Conservation (phyloP, 192 early-diverging fungal genomes). For the Gamsiella multidivaricata region DNA sequence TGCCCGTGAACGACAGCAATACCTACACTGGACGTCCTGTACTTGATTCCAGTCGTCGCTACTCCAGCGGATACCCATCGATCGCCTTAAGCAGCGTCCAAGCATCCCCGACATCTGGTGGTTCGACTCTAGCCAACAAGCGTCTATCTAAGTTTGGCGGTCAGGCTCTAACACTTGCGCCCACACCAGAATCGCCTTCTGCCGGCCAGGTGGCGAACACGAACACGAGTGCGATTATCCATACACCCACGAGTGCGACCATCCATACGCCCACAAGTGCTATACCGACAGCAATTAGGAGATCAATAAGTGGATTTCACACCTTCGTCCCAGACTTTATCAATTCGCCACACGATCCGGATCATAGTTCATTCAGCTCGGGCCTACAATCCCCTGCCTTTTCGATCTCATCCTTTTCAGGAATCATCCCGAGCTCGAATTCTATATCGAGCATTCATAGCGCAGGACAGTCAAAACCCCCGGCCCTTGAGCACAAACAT, state of each 20-base stretch:
- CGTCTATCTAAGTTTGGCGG: constrained; percentile 21
- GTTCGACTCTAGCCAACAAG: constrained; percentile 6
- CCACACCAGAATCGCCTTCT: constrained; percentile 27
- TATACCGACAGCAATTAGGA: neutral
- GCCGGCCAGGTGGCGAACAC: constrained; percentile 4
- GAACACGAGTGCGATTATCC: too few relatives aligned
- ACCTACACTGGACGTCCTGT: constrained; percentile 30
- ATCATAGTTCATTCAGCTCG: neutral
- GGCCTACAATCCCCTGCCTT: constrained; percentile 35
- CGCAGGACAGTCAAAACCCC: constrained; percentile 19
- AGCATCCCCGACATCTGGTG: neutral
- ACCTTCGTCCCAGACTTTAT: constrained; percentile 36
- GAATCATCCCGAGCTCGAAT: constrained; percentile 31
- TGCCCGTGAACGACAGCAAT: constrained; percentile 26
- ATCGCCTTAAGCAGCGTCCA: constrained; percentile 6
- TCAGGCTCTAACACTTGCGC: constrained; percentile 18
- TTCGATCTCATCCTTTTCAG: constrained; percentile 42
- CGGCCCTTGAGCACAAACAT: constrained; percentile 35
- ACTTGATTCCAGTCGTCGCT: constrained; percentile 32
- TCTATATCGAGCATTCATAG: constrained; percentile 39
- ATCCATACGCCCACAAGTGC: too few relatives aligned
- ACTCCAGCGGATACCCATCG: constrained; percentile 15
- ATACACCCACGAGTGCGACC: too few relatives aligned
- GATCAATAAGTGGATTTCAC: constrained; percentile 11
- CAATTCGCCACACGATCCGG: constrained; percentile 10